Evolutionary conservation across 1,284 basidiomycete species (phyloP), one percentile per base, ranked within the genome.

Genomic region (Cryptococcus sp.): DNA sequence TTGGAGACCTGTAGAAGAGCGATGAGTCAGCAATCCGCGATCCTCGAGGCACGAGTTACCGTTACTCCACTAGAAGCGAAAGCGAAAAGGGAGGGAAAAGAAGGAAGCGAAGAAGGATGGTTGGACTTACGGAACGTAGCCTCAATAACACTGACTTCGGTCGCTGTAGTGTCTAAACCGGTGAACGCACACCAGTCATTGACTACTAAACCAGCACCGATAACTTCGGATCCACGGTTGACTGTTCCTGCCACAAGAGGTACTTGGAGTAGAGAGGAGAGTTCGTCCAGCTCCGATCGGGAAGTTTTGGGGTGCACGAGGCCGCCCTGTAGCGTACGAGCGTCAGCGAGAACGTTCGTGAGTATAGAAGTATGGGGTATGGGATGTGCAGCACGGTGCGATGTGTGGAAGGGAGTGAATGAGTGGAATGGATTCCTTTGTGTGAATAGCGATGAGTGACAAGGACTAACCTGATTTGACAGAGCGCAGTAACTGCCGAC

Each of bases 181-280:
- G 91, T 92, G 79, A 99, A 99, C 17, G 96, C 95, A 80, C 90
- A 93, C 93, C 94, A 99, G 78, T 99, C 94, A 74, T 99, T 99
- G 59, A 98, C 96, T 56, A 99, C 91, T 50, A 99, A 83, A 23
- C 96, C 96, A 7, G 95, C 96, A 50, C 96, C 96, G 67, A 99
- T 89, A 45, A 99, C 91, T 70, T 98, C 94, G 50, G 93, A 96
- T 70, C 95, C 95, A 73, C 96, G 89, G 80, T 99, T 99, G 55
- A 99, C 92, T 5, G 96, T 98, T 39, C 96, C 95, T 44, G 96
- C 93, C 64, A 99, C 94, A 26, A 99, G 80, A 1, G 96, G 96
- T 7, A 99, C 85, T 77, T 99, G 96, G 55, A 99, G 81, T 75
- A 99, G 80, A 68, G 89, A 93, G 62, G 91, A 95, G 60, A 99